These are phyloP conservation scores for Zizania latifolia DNA, from an alignment of 176 grass and related monocot genomes.

Conservation along the genomic window DNA sequence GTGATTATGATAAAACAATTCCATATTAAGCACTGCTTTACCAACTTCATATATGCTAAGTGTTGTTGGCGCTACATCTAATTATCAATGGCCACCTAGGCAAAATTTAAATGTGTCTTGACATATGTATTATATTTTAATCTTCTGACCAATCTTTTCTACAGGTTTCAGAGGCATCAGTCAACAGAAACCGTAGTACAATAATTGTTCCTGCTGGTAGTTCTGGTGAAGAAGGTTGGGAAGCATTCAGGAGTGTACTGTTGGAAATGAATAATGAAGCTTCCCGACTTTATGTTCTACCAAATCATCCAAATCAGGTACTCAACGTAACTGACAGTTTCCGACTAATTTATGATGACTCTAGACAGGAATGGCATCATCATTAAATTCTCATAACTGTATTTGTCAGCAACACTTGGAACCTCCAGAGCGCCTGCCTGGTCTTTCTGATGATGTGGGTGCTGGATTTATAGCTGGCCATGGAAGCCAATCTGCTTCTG, in stretches of 20 bases:
- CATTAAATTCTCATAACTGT: slow-evolving; percentile 11
- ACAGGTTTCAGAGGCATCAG: slow-evolving; percentile 89
- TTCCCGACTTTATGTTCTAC: slow-evolving; percentile 57
- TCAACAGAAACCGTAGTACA: slow-evolving; percentile 95
- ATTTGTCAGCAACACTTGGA: slow-evolving; percentile 71
- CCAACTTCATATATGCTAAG: background rate
- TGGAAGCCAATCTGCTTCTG: slow-evolving; percentile 54
- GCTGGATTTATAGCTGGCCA: slow-evolving; percentile 98
- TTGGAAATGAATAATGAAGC: slow-evolving; percentile 83
- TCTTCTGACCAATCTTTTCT: slow-evolving; percentile 7
- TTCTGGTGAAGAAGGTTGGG: slow-evolving; percentile 97
- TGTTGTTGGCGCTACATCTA: background rate
- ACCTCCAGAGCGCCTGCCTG: slow-evolving; percentile 67
- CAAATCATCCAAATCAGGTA: slow-evolving; percentile 72
- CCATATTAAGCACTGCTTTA: background rate
- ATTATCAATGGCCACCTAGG: background rate
- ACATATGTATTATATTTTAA: background rate
- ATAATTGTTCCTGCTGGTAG: slow-evolving; percentile 94
- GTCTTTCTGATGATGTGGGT: slow-evolving; percentile 96
- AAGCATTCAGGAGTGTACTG: slow-evolving; percentile 88
- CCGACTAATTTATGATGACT: background rate
- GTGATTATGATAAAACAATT: background rate
- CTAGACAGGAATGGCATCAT: background rate
- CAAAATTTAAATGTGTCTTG: background rate
- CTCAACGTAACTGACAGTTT: background rate